Evolutionary conservation across 2,329 filamentous ascomycete species (phyloP), one percentile per base, ranked within the genome.

Genomic region (Ilyonectria destructans): DNA sequence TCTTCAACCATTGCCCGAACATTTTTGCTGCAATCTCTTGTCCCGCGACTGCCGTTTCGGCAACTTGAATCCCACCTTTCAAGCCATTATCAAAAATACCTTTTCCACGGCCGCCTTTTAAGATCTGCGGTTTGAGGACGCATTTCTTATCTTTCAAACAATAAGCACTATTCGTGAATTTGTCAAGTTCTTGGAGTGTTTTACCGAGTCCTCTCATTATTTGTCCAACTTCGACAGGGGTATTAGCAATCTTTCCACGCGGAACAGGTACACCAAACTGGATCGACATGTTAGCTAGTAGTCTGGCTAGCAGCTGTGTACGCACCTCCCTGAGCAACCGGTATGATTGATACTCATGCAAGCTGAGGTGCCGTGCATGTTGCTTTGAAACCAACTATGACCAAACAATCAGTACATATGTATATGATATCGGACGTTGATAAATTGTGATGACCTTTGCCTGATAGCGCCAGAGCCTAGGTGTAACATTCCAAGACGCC

Each of bases 331-430:
- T 67, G 3, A 79, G 68, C 17, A 80, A 40, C 13, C 69, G 51
- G 26, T 77, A 74, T 1, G 77, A 76, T 46, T 79, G 73, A 52
- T 76, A 71, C 55, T 77, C 71, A 33, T 78, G 77, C 29, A 80
- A 62, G 31, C 67, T 78, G 8, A 79, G 67, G 10, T 31, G 49
- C 8, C 49, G 49, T n/a, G 2, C 8, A 8, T 33, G 49, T 23
- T 31, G 49, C 23, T n/a, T 31, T 10, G 49, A 19, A 17, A 31
- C 13, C 26, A 31, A n/a, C 49, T 52, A 12, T 21, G 9, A 21
- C 1, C n/a, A 46, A 8, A 12, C 3, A 23, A 19, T 46, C 19
- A 46, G 45, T 46, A 46, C 3, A 23, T 7, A 3, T 6, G 15
- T 1, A 0, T 23, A 21, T 23, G 3, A 21, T 23, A 9, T 13